Base-by-base conservation (phyloP, 495 filamentous ascomycete species). In the Geoglossum glabrum region DNA sequence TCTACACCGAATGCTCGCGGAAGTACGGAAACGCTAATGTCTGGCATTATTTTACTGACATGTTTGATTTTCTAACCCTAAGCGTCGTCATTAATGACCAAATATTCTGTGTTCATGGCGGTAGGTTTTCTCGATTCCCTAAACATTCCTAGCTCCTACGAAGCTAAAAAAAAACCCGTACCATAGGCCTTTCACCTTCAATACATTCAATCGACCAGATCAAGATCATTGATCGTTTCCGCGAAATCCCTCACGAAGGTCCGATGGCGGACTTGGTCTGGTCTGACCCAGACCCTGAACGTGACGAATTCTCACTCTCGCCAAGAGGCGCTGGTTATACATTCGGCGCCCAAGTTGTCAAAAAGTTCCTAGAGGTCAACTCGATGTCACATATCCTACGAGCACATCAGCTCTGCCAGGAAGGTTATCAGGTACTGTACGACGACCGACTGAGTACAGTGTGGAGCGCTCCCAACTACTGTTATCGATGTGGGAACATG, bases 191-290 rank as follows among this genome's bases (percentile, higher is more conserved):
- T 30, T 94, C 87, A 6, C 92, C 92, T 0, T 93, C 86, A 4
- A 97, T 98, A 62, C 92, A 98, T 68, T 94, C 87, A 19, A 95
- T 98, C 66, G 92, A 98, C 66, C 92, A 98, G 69, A 97, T 98
- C 72, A 98, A 98, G 69, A 90, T 97, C 66, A 96, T 98, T 66
- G 92, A 98, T 72, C 87, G 92, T 7, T 98, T 95, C 72, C 80
- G 92, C 45, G 92, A 98, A 66, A 98, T 98, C 52, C 92, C 92
- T 0, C 92, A 98, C 69, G 92, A 98, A 69, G 92, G 92, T 0
- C 92, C 92, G 4, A 98, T 98, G 92, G 92, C 92, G n/a, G 92
- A 98, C 66, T 71, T 98, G 5, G 92, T 98, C 19, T 98, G 92
- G 92, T 93, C 87, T 1, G 92, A 98, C 66, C 92, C 92, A 0